Conservation (phyloP, 805 yeast species). For the Candida nanaspora region DNA sequence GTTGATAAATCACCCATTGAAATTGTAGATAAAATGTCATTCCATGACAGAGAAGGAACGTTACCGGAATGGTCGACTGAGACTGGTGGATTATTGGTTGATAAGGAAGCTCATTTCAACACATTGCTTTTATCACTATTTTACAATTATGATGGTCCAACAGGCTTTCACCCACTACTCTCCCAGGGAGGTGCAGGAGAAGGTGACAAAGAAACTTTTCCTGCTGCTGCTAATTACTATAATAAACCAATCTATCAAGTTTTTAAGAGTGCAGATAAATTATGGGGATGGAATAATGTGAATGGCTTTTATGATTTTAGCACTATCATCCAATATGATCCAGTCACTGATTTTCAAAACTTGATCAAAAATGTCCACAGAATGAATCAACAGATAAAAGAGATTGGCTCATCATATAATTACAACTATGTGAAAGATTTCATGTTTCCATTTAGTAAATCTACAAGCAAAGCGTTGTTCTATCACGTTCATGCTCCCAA, state of each 20-base stretch:
- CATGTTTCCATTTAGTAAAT: slow-evolving; percentile 11
- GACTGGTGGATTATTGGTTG: slow-evolving; percentile 55
- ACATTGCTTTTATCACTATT: slow-evolving; percentile 53
- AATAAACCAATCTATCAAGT: slow-evolving; percentile 43
- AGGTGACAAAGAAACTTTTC: slow-evolving; percentile 71
- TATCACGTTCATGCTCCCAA: slow-evolving; percentile 42
- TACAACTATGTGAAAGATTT: slow-evolving; percentile 10
- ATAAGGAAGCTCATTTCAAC: slow-evolving; percentile 49
- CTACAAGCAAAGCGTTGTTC: slow-evolving; percentile 18
- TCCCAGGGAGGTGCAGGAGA: slow-evolving; percentile 61
- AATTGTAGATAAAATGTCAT: slow-evolving; percentile 31
- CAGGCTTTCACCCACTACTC: slow-evolving; percentile 49
- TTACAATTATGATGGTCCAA: slow-evolving; percentile 60
- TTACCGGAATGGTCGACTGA: slow-evolving; percentile 63
- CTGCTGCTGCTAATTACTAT: slow-evolving; percentile 52
- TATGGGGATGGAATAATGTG: slow-evolving; percentile 14
- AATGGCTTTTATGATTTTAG: slow-evolving; percentile 18
- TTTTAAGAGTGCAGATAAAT: slow-evolving; percentile 23
- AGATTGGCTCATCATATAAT: neutral
- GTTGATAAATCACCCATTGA: neutral
- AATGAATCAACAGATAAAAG: slow-evolving; percentile 5
- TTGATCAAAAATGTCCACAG: slow-evolving; percentile 8
- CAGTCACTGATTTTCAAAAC: slow-evolving; percentile 19
- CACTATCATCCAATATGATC: slow-evolving; percentile 24
- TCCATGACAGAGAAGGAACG: slow-evolving; percentile 56